These are phyloP conservation scores for Cryptococcus jaspeensis DNA, from an alignment of 1,284 basidiomycete genomes.

Conservation along the genomic window DNA sequence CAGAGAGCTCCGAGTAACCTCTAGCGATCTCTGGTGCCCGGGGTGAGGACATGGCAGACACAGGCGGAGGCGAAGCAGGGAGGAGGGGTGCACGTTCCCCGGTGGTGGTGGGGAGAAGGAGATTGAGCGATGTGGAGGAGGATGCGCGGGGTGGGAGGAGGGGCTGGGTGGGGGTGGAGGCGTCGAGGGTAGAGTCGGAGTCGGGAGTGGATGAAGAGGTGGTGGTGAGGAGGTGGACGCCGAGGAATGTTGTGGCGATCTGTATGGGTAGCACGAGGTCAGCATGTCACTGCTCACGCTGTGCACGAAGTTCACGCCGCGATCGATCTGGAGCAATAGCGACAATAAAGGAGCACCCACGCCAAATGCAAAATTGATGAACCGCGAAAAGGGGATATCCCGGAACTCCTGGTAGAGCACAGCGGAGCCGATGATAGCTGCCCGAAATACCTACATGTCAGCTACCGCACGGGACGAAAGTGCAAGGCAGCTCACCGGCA, in stretches of 20 bases:
- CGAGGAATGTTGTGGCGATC: constrained; percentile 53
- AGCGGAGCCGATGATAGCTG: constrained; percentile 86
- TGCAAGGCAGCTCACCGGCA: constrained; percentile 29
- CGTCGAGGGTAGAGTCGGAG: constrained; percentile 1
- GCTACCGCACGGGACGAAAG: neutral
- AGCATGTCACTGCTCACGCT: too few species aligned
- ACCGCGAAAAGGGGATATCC: constrained; percentile 71
- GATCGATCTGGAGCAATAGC: neutral
- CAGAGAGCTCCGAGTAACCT: neutral
- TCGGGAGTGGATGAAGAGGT: constrained; percentile 19
- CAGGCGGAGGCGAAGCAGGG: constrained; percentile 7
- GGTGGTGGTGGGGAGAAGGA: constrained; percentile 23
- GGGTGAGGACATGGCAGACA: neutral
- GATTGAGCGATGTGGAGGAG: constrained; percentile 18
- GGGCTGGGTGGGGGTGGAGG: neutral
- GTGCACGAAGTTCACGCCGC: too few species aligned
- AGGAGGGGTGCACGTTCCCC: constrained; percentile 28
- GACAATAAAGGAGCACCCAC: constrained; percentile 25
- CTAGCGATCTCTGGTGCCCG: neutral
- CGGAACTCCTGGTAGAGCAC: constrained; percentile 92
- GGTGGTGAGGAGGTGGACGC: constrained; percentile 65
- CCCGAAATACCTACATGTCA: constrained; percentile 30
- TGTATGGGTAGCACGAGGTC: constrained; percentile 42
- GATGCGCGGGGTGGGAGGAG: neutral
- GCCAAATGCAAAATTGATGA: constrained; percentile 58